Base-by-base conservation (phyloP, 805 yeast genomes). In the Candida gorgasii region DNA sequence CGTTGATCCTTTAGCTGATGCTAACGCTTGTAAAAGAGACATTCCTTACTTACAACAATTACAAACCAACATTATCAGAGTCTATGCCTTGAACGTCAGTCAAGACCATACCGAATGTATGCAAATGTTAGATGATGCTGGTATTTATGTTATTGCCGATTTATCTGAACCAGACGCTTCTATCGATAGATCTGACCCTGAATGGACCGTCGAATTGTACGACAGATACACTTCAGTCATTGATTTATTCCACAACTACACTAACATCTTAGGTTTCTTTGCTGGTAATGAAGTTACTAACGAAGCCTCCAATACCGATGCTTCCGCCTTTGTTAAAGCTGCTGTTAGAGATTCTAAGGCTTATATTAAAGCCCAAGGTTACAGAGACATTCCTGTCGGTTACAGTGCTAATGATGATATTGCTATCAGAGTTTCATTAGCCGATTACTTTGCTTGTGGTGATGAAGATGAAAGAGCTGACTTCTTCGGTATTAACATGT, bases 141-240 rank as follows among this genome's bases (percentile, higher is more conserved):
- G 97, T 40, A 90, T 93, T 54, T 93, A 93, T 60, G 88, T 92
- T 22, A 68, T 93, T 56, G 83, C 95, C 30, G 99, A 93, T 67
- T 76, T 93, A 53, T 81, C 96, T 18, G 78, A 82, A 61, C 92
- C 92, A 51, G 70, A 64, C 41, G 45, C 62, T 14, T 79, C 89
- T 40, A 80, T 86, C 52, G 71, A 80, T 65, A 80, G 90, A 66
- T 59, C 65, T 36, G 54, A 53, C 50, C 92, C 93, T 50, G 50
- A 67, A 36, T 86, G 92, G 92, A 69, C 69, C 55, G 57, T 79
- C 32, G 82, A 75, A 3, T 67, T 84, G 51, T 82, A 70, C 62
- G 66, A 78, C 40, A 79, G 90, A 71, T 86, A 86, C 70, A 80
- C 83, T 41, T 55, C 72, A 5, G 87, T 85, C 40, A 80, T 86